Evolutionary conservation across 306 rosid genomes (phyloP).

Genomic region (Cucurbita ficifolia): DNA sequence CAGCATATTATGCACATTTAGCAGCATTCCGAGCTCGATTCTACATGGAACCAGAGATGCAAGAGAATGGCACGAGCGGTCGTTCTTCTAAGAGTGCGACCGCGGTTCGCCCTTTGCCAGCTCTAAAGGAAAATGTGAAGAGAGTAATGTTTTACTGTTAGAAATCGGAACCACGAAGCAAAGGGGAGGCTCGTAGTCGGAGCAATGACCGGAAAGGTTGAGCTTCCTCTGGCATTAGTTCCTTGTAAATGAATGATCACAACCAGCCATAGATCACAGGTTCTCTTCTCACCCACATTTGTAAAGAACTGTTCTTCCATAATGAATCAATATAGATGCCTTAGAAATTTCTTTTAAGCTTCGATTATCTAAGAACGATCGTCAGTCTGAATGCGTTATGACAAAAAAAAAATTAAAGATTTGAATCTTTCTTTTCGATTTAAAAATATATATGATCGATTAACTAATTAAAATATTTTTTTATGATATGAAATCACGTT

Average conservation of each 20-base stretch:
- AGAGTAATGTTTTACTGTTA: slow-evolving; percentile 96
- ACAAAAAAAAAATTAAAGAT: too few relatives aligned
- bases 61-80: slow-evolving; percentile 46
- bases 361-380: too few relatives aligned
- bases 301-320: slow-evolving; percentile 7
- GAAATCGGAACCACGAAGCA: background rate
- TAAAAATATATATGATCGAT: too few relatives aligned
- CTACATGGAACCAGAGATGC: slow-evolving; percentile 79
- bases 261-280: slow-evolving; percentile 12
- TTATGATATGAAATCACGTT: too few relatives aligned
- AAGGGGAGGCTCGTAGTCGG: background rate
- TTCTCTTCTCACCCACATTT: slow-evolving; percentile 13
- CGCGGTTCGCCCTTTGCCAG: slow-evolving; percentile 85
- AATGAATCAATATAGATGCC: background rate
- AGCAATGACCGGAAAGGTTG: background rate
- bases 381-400: too few relatives aligned
- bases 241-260: background rate
- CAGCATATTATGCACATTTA: slow-evolving; percentile 86
- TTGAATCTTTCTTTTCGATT: too few relatives aligned
- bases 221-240: background rate
- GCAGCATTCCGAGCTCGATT: slow-evolving; percentile 95
- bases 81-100: slow-evolving; percentile 34
- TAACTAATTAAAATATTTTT: too few relatives aligned
- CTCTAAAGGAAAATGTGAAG: slow-evolving; percentile 86
- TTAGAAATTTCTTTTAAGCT: background rate